Evolutionary conservation across 345 rosid species (phyloP).

Genomic region (Schrenkiella parvula): DNA sequence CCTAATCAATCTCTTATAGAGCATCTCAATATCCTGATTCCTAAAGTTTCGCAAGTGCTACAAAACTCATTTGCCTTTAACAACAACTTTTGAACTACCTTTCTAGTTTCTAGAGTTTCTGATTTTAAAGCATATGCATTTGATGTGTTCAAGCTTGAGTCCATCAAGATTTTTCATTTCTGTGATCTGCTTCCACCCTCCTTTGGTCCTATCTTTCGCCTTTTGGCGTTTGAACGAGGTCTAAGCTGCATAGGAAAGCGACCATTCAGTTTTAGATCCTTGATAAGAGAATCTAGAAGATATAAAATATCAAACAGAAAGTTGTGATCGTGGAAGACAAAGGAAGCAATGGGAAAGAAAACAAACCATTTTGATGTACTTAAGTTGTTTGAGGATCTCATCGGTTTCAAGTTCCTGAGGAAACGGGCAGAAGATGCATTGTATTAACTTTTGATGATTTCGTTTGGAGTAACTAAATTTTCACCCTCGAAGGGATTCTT

Average conservation of each 20-base stretch:
- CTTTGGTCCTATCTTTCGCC: conserved; percentile 35
- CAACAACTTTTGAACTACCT: background rate
- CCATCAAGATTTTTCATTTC: conserved; percentile 6
- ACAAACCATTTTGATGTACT: conserved; percentile 68
- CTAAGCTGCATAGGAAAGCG: conserved; percentile 45
- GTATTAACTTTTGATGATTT: background rate
- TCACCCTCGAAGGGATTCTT: background rate
- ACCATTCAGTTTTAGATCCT: conserved; percentile 10
- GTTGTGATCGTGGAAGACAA: background rate
- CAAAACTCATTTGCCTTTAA: background rate
- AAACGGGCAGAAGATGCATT: conserved; percentile 19
- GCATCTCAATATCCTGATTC: background rate
- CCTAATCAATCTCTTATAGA: background rate
- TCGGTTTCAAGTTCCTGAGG: conserved; percentile 86
- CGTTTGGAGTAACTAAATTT: background rate
- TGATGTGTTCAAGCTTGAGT: background rate
- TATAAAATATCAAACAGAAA: background rate
- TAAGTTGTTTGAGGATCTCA: conserved; percentile 69
- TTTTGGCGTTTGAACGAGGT: conserved; percentile 41
- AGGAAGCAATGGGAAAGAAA: background rate
- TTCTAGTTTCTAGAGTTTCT: background rate
- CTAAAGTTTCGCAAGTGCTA: background rate
- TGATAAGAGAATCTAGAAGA: background rate
- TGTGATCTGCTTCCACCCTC: background rate
- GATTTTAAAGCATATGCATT: background rate